Conservation (phyloP, 108 stramenopile species). For the Cafeteria roenbergensis region DNA sequence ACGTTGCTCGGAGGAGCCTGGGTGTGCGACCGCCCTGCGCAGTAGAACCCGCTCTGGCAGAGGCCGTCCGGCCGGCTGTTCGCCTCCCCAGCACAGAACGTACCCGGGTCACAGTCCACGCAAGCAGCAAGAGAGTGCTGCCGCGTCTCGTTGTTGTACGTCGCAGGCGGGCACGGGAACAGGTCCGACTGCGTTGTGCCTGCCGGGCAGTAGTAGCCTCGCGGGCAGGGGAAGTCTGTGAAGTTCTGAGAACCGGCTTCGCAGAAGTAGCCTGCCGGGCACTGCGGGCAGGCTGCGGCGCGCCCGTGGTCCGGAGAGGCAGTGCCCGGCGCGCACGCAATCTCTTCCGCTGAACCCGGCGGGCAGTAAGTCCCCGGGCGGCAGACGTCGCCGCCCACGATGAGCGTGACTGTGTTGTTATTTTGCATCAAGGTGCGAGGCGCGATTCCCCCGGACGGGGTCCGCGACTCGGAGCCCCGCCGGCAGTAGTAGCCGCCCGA, state of each 20-base stretch:
- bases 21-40: conserved; percentile 4
- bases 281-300: background rate
- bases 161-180: conserved; percentile 30
- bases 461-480: conserved; percentile 10
- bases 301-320: too few species aligned
- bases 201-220: conserved; percentile 30
- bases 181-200: conserved; percentile 14
- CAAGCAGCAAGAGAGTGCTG: conserved; percentile 8
- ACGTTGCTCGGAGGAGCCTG: background rate
- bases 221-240: conserved; percentile 11
- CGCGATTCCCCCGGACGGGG: background rate
- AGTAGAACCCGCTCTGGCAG: conserved; percentile 21
- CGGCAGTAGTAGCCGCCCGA: conserved; percentile 17
- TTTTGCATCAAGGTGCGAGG: background rate
- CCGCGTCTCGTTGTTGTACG: conserved; percentile 26
- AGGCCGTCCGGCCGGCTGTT: background rate
- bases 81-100: conserved; percentile 8
- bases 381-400: background rate
- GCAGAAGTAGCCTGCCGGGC: background rate
- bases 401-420: background rate
- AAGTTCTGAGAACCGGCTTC: background rate
- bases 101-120: conserved; percentile 8
- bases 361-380: background rate
- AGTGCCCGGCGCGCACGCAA: too few species aligned
- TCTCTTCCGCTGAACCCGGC: too few species aligned